These are phyloP conservation scores for Fusarium stilboides DNA, from an alignment of 2,329 filamentous ascomycete genomes.

Conservation along the genomic window DNA sequence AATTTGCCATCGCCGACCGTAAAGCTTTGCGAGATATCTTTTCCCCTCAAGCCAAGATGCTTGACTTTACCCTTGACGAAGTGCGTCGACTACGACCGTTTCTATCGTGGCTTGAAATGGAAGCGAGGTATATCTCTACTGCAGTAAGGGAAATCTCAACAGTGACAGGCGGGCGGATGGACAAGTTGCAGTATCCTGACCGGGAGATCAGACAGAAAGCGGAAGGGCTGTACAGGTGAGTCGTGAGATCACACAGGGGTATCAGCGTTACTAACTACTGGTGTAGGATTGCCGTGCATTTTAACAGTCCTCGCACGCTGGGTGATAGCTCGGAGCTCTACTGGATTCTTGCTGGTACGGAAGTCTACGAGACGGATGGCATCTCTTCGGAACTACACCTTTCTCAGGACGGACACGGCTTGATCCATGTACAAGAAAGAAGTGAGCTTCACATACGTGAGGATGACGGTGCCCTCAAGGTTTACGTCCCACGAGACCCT, in stretches of 20 bases:
- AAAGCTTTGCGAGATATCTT: conserved; percentile 51
- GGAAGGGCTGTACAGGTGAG: conserved; percentile 53
- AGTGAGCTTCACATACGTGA: conserved; percentile 53
- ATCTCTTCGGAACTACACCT: conserved; percentile 52
- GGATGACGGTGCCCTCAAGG: conserved; percentile 24
- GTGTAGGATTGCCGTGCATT: conserved; percentile 43
- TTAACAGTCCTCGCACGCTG: conserved; percentile 37
- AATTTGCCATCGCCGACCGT: conserved; percentile 57
- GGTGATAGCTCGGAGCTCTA: conserved; percentile 27
- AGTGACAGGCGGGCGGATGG: conserved; percentile 31
- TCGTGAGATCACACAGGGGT: rapidly evolving
- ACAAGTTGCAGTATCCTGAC: conserved; percentile 39
- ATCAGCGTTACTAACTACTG: neutral
- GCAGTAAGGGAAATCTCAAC: conserved; percentile 55
- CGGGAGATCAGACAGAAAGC: conserved; percentile 52
- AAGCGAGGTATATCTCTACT: conserved; percentile 53
- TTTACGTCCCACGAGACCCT: conserved; percentile 54
- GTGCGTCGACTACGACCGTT: conserved; percentile 51
- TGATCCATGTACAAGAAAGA: conserved; percentile 36
- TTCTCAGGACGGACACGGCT: conserved; percentile 44
- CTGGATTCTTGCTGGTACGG: conserved; percentile 19
- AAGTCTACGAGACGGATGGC: conserved; percentile 51
- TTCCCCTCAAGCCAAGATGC: conserved; percentile 46
- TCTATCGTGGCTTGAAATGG: conserved; percentile 54
- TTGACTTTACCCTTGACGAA: conserved; percentile 57